Conservation (phyloP, 257 asterid genomes). For the Coffea eugenioides region DNA sequence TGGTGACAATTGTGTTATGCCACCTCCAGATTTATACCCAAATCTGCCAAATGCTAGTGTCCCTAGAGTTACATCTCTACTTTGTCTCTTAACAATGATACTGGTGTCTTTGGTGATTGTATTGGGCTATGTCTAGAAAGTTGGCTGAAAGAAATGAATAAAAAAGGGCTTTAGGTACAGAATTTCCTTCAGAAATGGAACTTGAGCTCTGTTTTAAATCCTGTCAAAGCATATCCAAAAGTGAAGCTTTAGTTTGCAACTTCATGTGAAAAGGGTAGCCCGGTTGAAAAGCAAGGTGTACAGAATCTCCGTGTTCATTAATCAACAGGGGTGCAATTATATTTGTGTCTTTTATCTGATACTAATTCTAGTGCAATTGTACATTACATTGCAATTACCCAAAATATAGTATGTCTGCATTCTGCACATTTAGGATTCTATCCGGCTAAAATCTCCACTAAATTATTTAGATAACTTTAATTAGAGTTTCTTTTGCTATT, state of each 20-base stretch:
- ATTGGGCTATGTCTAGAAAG: slow-evolving; percentile 18
- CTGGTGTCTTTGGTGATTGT: slow-evolving; percentile 25
- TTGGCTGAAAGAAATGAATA: neutral
- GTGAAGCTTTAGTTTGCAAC: neutral
- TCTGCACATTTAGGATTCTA: neutral
- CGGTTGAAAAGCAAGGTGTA: neutral
- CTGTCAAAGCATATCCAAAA: neutral
- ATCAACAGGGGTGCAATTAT: neutral
- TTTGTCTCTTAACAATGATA: slow-evolving; percentile 9
- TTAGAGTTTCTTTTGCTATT: neutral
- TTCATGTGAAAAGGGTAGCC: neutral
- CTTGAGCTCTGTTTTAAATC: neutral
- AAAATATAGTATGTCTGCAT: neutral
- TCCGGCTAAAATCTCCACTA: neutral
- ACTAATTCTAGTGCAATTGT: neutral
- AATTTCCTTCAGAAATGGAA: slow-evolving; percentile 1
- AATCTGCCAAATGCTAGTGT: slow-evolving; percentile 63
- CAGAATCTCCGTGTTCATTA: neutral
- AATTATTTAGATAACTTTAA: neutral
- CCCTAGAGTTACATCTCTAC: slow-evolving; percentile 39
- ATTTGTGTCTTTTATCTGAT: neutral
- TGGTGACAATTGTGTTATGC: slow-evolving; percentile 91
- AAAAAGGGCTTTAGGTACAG: neutral
- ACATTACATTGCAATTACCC: neutral
- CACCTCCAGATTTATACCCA: slow-evolving; percentile 80